Percentiles rank a stretch among this genome's conserved stretches.
These are phyloP conservation scores for Zhuliangozyma parablackwelliae DNA, from an alignment of 1,139 yeast species.

Conservation along the genomic window DNA sequence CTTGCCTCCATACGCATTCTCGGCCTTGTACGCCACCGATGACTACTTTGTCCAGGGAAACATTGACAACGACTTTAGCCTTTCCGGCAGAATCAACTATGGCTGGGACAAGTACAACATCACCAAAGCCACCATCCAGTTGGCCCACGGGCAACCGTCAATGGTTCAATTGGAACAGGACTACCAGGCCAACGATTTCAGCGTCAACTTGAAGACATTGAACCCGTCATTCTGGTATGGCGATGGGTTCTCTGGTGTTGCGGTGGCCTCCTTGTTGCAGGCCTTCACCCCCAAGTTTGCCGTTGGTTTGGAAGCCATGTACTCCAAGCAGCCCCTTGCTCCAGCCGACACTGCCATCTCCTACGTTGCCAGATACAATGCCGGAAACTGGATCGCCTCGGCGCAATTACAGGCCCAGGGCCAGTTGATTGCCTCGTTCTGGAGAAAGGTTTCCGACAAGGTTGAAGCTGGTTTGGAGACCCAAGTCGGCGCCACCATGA, in stretches of 20 bases:
- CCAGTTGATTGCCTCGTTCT: slow-evolving; percentile 81
- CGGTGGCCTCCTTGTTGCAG: slow-evolving; percentile 88
- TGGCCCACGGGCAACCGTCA: slow-evolving; percentile 85
- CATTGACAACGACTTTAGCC: slow-evolving; percentile 77
- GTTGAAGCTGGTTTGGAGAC: slow-evolving; percentile 98
- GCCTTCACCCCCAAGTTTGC: slow-evolving; percentile 79
- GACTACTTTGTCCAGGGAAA: slow-evolving; percentile 86
- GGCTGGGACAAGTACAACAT: slow-evolving; percentile 82
- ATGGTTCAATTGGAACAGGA: slow-evolving; percentile 98
- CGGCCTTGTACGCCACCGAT: slow-evolving; percentile 87
- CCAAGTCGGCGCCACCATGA: slow-evolving; percentile 72
- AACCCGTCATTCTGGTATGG: slow-evolving; percentile 80
- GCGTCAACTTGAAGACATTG: slow-evolving; percentile 82
- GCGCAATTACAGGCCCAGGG: slow-evolving; percentile 96
- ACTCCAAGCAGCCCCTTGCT: slow-evolving; percentile 71
- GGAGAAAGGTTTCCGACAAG: slow-evolving; percentile 87
- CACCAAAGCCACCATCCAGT: slow-evolving; percentile 84
- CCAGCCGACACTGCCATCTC: slow-evolving; percentile 94
- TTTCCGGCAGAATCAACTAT: slow-evolving; percentile 87
- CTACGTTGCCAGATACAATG: slow-evolving; percentile 85
- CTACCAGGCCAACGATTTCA: slow-evolving; percentile 82
- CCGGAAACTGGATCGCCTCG: slow-evolving; percentile 87
- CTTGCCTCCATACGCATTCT: slow-evolving; percentile 88
- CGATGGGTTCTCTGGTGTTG: slow-evolving; percentile 66
- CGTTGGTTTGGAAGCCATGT: slow-evolving; percentile 89